Percentiles rank a stretch among this genome's conserved stretches.
Conservation (phyloP, 345 rosid genomes). For the Salix dunnii region DNA sequence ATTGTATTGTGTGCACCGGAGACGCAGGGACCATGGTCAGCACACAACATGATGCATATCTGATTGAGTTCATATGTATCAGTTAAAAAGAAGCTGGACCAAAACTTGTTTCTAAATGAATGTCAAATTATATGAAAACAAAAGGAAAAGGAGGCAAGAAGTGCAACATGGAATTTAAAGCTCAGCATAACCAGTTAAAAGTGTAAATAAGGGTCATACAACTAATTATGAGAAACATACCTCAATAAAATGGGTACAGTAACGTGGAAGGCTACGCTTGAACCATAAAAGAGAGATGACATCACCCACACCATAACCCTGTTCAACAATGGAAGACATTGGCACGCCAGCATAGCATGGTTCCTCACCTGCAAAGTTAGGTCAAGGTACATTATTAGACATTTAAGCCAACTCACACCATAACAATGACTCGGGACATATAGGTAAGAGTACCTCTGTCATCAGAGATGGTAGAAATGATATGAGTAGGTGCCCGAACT, state of each 20-base stretch:
- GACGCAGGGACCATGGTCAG: constrained; percentile 97
- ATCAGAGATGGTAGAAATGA: constrained; percentile 93
- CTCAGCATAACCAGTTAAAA: background rate
- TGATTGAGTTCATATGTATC: constrained; percentile 29
- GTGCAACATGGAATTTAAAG: background rate
- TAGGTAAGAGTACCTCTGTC: constrained; percentile 62
- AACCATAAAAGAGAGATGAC: constrained; percentile 96
- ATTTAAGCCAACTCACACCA: background rate
- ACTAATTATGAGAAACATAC: constrained; percentile 29
- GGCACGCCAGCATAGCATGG: constrained; percentile 99
- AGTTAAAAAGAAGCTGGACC: constrained; percentile 2
- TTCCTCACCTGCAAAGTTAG: constrained; percentile 68
- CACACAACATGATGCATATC: constrained; percentile 97
- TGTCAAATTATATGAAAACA: background rate
- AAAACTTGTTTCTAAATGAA: background rate
- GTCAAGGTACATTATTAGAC: constrained; percentile 1
- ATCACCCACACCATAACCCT: constrained; percentile 90
- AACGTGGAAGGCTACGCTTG: constrained; percentile 95
- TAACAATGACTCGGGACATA: background rate
- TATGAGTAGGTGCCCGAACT: constrained; percentile 95
- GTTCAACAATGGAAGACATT: constrained; percentile 93
- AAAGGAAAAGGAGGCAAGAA: background rate
- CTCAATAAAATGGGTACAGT: constrained; percentile 91
- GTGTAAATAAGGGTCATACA: background rate
- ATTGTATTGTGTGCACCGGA: constrained; percentile 97